Evolutionary conservation across 2,329 filamentous ascomycete genomes (phyloP).

Genomic region (Albophoma yamanashiensis): DNA sequence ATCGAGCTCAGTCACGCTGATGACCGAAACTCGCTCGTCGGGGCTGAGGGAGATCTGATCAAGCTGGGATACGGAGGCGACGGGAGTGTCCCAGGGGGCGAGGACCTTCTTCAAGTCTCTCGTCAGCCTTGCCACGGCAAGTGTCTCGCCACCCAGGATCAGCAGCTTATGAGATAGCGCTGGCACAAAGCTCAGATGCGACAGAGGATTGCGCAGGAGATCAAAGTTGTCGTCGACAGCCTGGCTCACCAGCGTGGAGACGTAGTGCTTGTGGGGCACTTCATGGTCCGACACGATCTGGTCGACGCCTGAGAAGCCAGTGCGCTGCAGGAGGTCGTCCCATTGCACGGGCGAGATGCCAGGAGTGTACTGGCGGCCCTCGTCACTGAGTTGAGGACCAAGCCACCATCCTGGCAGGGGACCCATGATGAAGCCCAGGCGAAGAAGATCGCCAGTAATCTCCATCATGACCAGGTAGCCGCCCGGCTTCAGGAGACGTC

Average conservation of each 20-base stretch:
- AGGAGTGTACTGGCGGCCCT: background rate
- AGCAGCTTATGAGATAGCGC: background rate
- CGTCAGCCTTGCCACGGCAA: background rate
- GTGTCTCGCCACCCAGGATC: slow-evolving; percentile 1
- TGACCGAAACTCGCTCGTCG: background rate
- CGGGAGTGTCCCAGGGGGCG: background rate
- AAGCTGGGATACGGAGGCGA: background rate
- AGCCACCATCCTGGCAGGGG: background rate
- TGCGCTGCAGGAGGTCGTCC: slow-evolving; percentile 1
- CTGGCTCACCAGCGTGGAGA: background rate
- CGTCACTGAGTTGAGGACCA: background rate
- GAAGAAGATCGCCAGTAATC: background rate
- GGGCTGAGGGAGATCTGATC: background rate
- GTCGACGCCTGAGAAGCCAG: slow-evolving; percentile 5
- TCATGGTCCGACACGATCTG: background rate
- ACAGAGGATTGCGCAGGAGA: background rate
- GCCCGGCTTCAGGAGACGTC: slow-evolving; percentile 4
- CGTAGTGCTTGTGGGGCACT: background rate
- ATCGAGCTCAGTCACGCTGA: background rate
- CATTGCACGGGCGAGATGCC: background rate
- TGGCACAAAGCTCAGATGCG: background rate
- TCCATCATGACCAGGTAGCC: slow-evolving; percentile 6
- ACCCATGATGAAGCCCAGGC: slow-evolving; percentile 2
- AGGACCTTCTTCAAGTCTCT: background rate
- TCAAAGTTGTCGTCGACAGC: background rate